Percentiles rank a stretch among this genome's conserved stretches.
phyloP scores from a whole-genome alignment of 768 basidiomycete genomes.

The Cystofilobasidium bisporidii region DNA sequence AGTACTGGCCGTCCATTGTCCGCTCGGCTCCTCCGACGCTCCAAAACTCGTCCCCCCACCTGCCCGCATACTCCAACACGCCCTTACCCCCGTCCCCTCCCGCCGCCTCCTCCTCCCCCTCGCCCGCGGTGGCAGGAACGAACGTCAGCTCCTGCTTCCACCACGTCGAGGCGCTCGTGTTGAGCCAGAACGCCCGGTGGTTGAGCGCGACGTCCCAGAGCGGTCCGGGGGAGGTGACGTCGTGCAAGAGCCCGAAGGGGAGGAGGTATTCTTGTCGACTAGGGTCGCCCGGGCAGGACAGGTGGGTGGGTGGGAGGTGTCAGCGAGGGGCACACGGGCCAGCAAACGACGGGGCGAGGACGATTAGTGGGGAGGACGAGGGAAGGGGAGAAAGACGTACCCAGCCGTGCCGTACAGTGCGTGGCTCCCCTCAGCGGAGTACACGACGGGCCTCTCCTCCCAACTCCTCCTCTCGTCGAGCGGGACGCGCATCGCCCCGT shows the following conservation, averaged over 20 bases:
- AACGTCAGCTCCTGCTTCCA: constrained; percentile 26
- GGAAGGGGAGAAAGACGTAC: constrained; percentile 7
- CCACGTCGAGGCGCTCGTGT: constrained; percentile 25
- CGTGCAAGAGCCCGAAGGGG: constrained; percentile 26
- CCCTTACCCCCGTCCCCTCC: background rate
- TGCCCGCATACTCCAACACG: constrained; percentile 26
- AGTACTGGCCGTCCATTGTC: constrained; percentile 15
- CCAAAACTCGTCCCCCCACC: constrained; percentile 29
- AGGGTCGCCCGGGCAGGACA: background rate
- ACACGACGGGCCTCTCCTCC: constrained; percentile 23
- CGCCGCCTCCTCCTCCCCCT: background rate
- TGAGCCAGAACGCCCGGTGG: constrained; percentile 28
- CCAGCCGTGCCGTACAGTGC: constrained; percentile 26
- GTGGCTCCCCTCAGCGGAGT: constrained; percentile 28
- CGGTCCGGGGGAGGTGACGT: constrained; percentile 18
- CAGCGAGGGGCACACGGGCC: background rate
- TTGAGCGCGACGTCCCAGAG: constrained; percentile 26
- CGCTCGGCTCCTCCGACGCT: constrained; percentile 2
- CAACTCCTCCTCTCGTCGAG: constrained; percentile 3
- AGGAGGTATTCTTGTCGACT: constrained; percentile 26
- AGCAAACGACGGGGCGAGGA: background rate
- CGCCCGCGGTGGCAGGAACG: background rate
- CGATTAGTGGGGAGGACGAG: background rate
- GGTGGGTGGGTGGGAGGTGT: too few species aligned
- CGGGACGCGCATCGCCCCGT: background rate